Evolutionary conservation across 257 asterid genomes (phyloP).

Genomic region (Echium plantagineum): DNA sequence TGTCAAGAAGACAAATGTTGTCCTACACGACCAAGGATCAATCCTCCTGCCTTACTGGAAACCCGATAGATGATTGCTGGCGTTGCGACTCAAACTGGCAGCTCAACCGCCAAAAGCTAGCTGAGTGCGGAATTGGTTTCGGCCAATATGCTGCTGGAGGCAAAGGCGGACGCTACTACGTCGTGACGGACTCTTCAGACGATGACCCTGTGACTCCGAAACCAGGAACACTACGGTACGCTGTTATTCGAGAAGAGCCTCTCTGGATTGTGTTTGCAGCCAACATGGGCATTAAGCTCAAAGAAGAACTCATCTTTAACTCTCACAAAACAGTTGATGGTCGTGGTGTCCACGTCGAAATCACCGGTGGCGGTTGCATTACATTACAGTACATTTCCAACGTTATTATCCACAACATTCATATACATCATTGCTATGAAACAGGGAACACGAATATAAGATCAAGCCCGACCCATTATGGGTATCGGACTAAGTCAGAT

Average conservation of each 20-base stretch:
- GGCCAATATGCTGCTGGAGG: slow-evolving; percentile 73
- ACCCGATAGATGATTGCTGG: slow-evolving; percentile 78
- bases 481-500: slow-evolving; percentile 45
- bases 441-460: slow-evolving; percentile 50
- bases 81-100: slow-evolving; percentile 67
- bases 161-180: slow-evolving; percentile 60
- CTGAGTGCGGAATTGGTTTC: slow-evolving; percentile 61
- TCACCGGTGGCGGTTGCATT: slow-evolving; percentile 62
- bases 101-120: slow-evolving; percentile 50
- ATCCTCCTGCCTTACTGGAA: slow-evolving; percentile 44
- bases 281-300: slow-evolving; percentile 49
- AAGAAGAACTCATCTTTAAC: slow-evolving; percentile 59
- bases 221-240: slow-evolving; percentile 62
- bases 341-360: slow-evolving; percentile 47
- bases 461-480: slow-evolving; percentile 65
- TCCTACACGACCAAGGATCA: slow-evolving; percentile 29
- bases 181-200: slow-evolving; percentile 63
- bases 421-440: slow-evolving; percentile 49
- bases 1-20: slow-evolving; percentile 47
- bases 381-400: slow-evolving; percentile 46
- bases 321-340: slow-evolving; percentile 66
- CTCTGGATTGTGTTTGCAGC: slow-evolving; percentile 65
- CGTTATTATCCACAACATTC: slow-evolving; percentile 62
- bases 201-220: slow-evolving; percentile 42
- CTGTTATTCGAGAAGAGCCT: slow-evolving; percentile 57